Conservation (phyloP, 331 rosid genomes). For the Cucumis variabilis region DNA sequence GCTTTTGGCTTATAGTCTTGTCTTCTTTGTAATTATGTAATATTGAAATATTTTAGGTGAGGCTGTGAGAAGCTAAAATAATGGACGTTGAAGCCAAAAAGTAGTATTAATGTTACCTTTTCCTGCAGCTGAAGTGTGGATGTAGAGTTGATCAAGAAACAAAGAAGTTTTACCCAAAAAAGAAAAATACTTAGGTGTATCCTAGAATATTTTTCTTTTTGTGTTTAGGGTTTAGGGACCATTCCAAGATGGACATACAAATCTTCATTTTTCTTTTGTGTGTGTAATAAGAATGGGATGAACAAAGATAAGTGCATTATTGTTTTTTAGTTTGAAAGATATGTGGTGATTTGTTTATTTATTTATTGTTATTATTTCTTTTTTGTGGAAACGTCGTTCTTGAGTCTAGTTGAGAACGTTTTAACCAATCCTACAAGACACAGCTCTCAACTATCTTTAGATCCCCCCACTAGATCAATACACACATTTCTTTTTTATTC, state of each 20-base stretch:
- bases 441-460: not conserved
- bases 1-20: not conserved
- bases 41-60: not conserved
- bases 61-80: slow-evolving; percentile 6
- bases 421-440: slow-evolving; percentile 18
- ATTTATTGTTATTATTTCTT: not conserved
- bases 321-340: not conserved
- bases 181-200: too few relatives aligned
- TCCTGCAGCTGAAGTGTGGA: not conserved
- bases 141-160: slow-evolving; percentile 26
- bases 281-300: not conserved
- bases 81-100: not conserved
- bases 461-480: not conserved
- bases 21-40: not conserved
- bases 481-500: not conserved
- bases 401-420: not conserved
- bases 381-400: not conserved
- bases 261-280: not conserved
- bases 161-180: not conserved
- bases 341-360: not conserved
- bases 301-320: not conserved
- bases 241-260: not conserved
- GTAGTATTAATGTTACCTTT: not conserved
- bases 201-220: too few relatives aligned
- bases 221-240: too few relatives aligned